Conservation (phyloP, 768 basidiomycete genomes). For the Phanerochaete carnosa region DNA sequence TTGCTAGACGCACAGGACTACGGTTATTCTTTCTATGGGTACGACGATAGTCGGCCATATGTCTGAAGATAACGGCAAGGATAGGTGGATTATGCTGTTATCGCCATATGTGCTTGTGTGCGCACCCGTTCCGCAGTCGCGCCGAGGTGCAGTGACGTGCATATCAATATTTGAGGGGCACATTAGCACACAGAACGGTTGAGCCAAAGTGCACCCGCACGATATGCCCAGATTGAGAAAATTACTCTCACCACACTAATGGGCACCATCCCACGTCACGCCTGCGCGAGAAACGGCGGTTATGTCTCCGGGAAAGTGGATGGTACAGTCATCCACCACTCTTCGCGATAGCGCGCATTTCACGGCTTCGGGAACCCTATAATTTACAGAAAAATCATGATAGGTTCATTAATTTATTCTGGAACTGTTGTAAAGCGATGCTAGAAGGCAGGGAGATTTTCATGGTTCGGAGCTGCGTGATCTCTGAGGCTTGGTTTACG, state of each 20-base stretch:
- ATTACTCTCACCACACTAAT: not conserved
- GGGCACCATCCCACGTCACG: slow-evolving; percentile 8
- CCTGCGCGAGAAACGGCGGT: not conserved
- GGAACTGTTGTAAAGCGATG: too few relatives aligned
- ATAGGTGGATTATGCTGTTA: not conserved
- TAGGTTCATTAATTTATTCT: too few relatives aligned
- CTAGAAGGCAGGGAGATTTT: too few relatives aligned
- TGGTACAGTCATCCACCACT: too few relatives aligned
- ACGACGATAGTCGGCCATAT: not conserved
- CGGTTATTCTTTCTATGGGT: not conserved
- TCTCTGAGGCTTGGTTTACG: too few relatives aligned
- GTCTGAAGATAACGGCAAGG: slow-evolving; percentile 1
- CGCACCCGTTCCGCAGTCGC: not conserved
- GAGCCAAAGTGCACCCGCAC: slow-evolving; percentile 1
- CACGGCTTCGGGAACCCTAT: too few relatives aligned
- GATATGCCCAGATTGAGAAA: not conserved
- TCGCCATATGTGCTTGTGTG: not conserved
- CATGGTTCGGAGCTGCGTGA: too few relatives aligned
- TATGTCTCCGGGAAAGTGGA: not conserved
- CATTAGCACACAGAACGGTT: not conserved
- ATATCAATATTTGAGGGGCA: not conserved
- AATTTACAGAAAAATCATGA: too few relatives aligned
- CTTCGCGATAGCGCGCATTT: too few relatives aligned
- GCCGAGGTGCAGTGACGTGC: not conserved
- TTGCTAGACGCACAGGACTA: not conserved